Evolutionary conservation across 768 basidiomycete genomes (phyloP).

Genomic region (Sutorius australiensis): DNA sequence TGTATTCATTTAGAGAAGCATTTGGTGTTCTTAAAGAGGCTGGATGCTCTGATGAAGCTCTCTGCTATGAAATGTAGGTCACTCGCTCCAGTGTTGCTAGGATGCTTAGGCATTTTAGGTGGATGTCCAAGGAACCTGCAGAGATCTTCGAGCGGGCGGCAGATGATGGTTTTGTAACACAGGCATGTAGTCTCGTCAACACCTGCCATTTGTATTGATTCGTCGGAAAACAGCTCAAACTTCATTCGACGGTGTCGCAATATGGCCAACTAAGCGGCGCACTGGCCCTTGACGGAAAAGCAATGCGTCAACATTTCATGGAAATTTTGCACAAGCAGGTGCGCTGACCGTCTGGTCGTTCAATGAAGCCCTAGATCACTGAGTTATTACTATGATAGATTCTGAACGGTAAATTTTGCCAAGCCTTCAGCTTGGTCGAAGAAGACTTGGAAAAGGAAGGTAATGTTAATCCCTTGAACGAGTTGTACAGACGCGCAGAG

Average conservation of each 20-base stretch:
- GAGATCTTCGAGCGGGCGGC: constrained; percentile 67
- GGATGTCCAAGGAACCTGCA: constrained; percentile 71
- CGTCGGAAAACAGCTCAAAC: constrained; percentile 43
- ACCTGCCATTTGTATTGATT: neutral
- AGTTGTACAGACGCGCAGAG: constrained; percentile 48
- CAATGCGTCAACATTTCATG: constrained; percentile 49
- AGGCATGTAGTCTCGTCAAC: constrained; percentile 32
- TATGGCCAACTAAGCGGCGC: constrained; percentile 60
- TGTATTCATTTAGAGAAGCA: constrained; percentile 43
- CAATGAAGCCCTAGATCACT: neutral
- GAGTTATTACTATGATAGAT: constrained; percentile 34
- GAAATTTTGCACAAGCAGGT: constrained; percentile 58
- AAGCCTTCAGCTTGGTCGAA: constrained; percentile 53
- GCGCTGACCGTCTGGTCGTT: constrained; percentile 2
- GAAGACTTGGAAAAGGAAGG: constrained; percentile 55
- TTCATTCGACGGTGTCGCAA: constrained; percentile 59
- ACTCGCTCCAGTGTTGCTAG: neutral
- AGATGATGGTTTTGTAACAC: constrained; percentile 59
- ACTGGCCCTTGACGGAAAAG: constrained; percentile 50
- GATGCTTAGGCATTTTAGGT: constrained; percentile 35
- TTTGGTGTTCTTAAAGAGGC: constrained; percentile 61
- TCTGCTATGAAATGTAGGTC: constrained; percentile 60
- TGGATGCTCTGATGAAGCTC: constrained; percentile 62
- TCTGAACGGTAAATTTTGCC: constrained; percentile 56
- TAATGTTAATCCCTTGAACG: constrained; percentile 49